Evolutionary conservation across 345 rosid species (phyloP).

Genomic region (Anastatica hierochuntica): DNA sequence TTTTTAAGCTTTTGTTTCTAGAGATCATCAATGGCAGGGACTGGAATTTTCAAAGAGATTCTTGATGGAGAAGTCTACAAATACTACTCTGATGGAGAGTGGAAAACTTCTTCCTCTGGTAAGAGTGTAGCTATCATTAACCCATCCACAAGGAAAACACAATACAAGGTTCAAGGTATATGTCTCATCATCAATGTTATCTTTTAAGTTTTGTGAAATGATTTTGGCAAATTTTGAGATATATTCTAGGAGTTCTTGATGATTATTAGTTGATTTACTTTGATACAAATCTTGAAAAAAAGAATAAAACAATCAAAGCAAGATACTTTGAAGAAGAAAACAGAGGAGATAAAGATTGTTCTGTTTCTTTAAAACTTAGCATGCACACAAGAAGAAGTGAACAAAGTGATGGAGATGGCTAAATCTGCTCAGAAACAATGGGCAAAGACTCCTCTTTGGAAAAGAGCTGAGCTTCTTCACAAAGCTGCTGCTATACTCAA

Average conservation of each 20-base stretch:
- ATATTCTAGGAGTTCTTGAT: too few relatives aligned
- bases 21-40: slow-evolving; percentile 83
- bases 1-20: too few relatives aligned
- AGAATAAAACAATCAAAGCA: too few relatives aligned
- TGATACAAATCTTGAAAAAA: too few relatives aligned
- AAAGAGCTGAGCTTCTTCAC: slow-evolving; percentile 96
- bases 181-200: slow-evolving; percentile 8
- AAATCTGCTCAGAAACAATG: slow-evolving; percentile 77
- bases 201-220: too few relatives aligned
- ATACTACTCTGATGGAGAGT: slow-evolving; percentile 75
- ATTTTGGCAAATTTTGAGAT: not conserved
- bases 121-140: slow-evolving; percentile 75
- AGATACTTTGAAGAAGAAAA: too few relatives aligned
- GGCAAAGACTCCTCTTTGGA: slow-evolving; percentile 98
- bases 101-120: slow-evolving; percentile 76
- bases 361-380: slow-evolving; percentile 36
- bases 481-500: slow-evolving; percentile 87
- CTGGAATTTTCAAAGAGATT: slow-evolving; percentile 63
- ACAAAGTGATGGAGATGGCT: slow-evolving; percentile 74
- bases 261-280: too few relatives aligned
- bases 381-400: slow-evolving; percentile 95
- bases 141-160: slow-evolving; percentile 74
- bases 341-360: slow-evolving; percentile 1
- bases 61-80: slow-evolving; percentile 82
- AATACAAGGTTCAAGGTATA: slow-evolving; percentile 91